Evolutionary conservation across 1,139 yeast species (phyloP).

Genomic region (Hemisphaericaspora subhashii): DNA sequence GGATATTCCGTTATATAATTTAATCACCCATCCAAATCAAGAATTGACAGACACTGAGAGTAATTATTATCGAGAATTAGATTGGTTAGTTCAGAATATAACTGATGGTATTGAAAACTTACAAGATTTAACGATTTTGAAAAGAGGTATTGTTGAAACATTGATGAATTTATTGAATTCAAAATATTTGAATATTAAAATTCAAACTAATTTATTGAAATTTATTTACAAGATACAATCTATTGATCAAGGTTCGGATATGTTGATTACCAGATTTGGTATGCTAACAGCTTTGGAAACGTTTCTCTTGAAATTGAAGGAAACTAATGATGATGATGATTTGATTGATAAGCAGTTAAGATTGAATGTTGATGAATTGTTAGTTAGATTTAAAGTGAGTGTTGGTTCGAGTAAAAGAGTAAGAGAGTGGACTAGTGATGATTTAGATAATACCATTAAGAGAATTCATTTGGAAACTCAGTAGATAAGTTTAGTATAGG

Average conservation of each 20-base stretch:
- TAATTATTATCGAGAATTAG: conserved; percentile 54
- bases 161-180: conserved; percentile 53
- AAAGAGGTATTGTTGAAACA: conserved; percentile 64
- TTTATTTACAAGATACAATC: conserved; percentile 53
- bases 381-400: conserved; percentile 43
- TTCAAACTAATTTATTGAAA: conserved; percentile 39
- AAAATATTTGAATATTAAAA: conserved; percentile 43
- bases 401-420: conserved; percentile 53
- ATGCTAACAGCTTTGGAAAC: conserved; percentile 52
- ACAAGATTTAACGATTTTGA: conserved; percentile 53
- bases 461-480: conserved; percentile 29
- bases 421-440: conserved; percentile 59
- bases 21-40: conserved; percentile 40
- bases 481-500: conserved; percentile 2
- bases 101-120: conserved; percentile 43
- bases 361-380: conserved; percentile 47
- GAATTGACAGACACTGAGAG: conserved; percentile 45
- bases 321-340: conserved; percentile 15
- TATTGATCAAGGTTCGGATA: conserved; percentile 60
- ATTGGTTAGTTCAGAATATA: conserved; percentile 64
- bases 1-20: conserved; percentile 66
- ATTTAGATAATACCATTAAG: conserved; percentile 43
- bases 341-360: conserved; percentile 34
- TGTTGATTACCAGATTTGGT: conserved; percentile 65
- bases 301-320: conserved; percentile 19